Evolutionary conservation across 805 yeast genomes (phyloP).

Genomic region (Ogataea wickerhamii): DNA sequence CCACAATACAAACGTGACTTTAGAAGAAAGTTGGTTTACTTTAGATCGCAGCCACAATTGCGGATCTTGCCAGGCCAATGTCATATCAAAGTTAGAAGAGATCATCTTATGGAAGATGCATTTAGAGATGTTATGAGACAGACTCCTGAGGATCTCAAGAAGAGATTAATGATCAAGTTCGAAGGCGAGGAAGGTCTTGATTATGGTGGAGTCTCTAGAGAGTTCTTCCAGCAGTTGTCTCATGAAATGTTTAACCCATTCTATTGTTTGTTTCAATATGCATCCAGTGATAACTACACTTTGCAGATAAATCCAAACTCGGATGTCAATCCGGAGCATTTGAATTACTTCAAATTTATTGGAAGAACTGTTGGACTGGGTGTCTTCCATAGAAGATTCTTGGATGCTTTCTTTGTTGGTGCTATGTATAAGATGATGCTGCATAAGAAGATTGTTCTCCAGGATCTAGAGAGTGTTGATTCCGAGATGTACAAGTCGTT

Average conservation of each 20-base stretch:
- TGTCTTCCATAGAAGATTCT: slow-evolving; percentile 95
- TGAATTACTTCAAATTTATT: slow-evolving; percentile 95
- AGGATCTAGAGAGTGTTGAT: slow-evolving; percentile 98
- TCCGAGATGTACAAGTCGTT: slow-evolving; percentile 93
- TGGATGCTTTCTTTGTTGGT: slow-evolving; percentile 98
- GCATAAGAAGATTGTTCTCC: slow-evolving; percentile 88
- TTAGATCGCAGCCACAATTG: slow-evolving; percentile 96
- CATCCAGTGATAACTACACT: slow-evolving; percentile 97
- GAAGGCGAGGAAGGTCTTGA: slow-evolving; percentile 99
- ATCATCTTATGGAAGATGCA: slow-evolving; percentile 94
- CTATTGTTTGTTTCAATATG: slow-evolving; percentile 94
- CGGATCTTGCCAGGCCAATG: slow-evolving; percentile 98
- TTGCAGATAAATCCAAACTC: slow-evolving; percentile 97
- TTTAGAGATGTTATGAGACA: slow-evolving; percentile 99
- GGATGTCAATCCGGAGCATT: slow-evolving; percentile 95
- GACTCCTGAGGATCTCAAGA: slow-evolving; percentile 96
- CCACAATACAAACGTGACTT: slow-evolving; percentile 99
- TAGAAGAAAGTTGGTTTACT: slow-evolving; percentile 94
- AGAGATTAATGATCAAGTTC: slow-evolving; percentile 95
- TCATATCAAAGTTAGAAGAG: slow-evolving; percentile 95
- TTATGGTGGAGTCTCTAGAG: slow-evolving; percentile 99
- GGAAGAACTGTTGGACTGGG: slow-evolving; percentile 98
- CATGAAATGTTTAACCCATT: slow-evolving; percentile 99
- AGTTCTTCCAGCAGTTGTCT: slow-evolving; percentile 90
- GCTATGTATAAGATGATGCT: slow-evolving; percentile 98